Evolutionary conservation across 2,329 filamentous ascomycete species (phyloP).

Genomic region (Thermoascus crustaceus): DNA sequence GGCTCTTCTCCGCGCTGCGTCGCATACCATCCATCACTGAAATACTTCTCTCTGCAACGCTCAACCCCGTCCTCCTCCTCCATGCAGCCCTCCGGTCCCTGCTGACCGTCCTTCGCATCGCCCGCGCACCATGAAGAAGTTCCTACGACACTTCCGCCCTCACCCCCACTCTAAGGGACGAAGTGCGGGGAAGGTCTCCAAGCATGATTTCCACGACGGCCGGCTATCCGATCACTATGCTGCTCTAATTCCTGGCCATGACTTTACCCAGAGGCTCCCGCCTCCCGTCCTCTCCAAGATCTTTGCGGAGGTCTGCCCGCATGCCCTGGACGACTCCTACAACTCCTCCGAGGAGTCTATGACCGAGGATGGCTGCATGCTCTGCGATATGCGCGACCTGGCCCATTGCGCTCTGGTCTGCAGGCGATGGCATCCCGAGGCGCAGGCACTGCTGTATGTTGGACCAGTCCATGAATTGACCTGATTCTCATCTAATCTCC

Average conservation of each 20-base stretch:
- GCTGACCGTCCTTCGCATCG: too few relatives aligned
- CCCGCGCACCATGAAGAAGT: too few relatives aligned
- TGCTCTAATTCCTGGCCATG: constrained; percentile 8
- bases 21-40: too few relatives aligned
- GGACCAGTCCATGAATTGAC: not conserved
- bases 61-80: too few relatives aligned
- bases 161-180: too few relatives aligned
- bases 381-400: constrained; percentile 85
- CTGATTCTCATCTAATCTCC: constrained; percentile 7
- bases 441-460: constrained; percentile 56
- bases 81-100: too few relatives aligned
- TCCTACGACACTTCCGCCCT: constrained; percentile 1
- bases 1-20: too few relatives aligned
- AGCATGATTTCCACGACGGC: not conserved
- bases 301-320: constrained; percentile 76
- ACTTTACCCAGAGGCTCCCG: constrained; percentile 51
- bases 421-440: constrained; percentile 59
- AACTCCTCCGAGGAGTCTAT: constrained; percentile 75
- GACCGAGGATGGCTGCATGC: constrained; percentile 75
- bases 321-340: constrained; percentile 67
- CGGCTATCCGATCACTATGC: not conserved
- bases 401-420: constrained; percentile 69
- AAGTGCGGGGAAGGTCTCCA: constrained; percentile 1
- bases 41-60: too few relatives aligned
- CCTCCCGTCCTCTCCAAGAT: constrained; percentile 64